Evolutionary conservation across 2,329 filamentous ascomycete genomes (phyloP).

Genomic region (Exophiala lecanii-corni): DNA sequence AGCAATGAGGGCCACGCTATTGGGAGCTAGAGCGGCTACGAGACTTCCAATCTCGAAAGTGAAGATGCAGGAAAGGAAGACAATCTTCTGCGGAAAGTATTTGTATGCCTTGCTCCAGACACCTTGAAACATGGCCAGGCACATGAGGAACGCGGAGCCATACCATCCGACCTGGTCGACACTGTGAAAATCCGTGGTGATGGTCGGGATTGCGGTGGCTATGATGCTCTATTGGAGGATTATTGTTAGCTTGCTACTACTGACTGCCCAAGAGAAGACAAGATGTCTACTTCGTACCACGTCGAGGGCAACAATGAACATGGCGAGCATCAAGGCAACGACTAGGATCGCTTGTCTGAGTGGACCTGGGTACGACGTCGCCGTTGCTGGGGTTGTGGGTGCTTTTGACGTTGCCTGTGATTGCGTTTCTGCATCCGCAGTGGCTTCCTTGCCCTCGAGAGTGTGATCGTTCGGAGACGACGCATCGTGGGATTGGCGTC

Average conservation of each 20-base stretch:
- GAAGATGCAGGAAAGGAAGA: slow-evolving; percentile 36
- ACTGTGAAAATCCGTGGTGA: slow-evolving; percentile 45
- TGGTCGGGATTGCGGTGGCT: slow-evolving; percentile 44
- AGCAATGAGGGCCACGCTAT: slow-evolving; percentile 35
- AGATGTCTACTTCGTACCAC: neutral
- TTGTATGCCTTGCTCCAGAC: slow-evolving; percentile 42
- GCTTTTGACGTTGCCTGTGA: no score
- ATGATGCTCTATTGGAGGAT: no score
- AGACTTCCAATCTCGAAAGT: slow-evolving; percentile 41
- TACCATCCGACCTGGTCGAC: slow-evolving; percentile 47
- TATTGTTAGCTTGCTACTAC: no score
- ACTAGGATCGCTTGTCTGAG: slow-evolving; percentile 15
- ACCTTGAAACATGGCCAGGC: slow-evolving; percentile 39
- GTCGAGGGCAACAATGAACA: slow-evolving; percentile 21
- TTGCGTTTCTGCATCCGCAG: no score
- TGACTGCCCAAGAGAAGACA: neutral
- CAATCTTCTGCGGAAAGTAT: slow-evolving; percentile 41
- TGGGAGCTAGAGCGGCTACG: slow-evolving; percentile 36
- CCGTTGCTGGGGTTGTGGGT: no score
- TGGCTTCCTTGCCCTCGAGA: no score
- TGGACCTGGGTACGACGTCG: slow-evolving; percentile 2
- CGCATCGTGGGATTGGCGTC: no score
- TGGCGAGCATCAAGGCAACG: slow-evolving; percentile 11
- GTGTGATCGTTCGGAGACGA: no score
- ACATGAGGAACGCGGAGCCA: slow-evolving; percentile 43